A percentile compares a stretch with the other conserved stretches of the same genome.
Conservation (phyloP, 345 rosid genomes). For the Garcia nutans region DNA sequence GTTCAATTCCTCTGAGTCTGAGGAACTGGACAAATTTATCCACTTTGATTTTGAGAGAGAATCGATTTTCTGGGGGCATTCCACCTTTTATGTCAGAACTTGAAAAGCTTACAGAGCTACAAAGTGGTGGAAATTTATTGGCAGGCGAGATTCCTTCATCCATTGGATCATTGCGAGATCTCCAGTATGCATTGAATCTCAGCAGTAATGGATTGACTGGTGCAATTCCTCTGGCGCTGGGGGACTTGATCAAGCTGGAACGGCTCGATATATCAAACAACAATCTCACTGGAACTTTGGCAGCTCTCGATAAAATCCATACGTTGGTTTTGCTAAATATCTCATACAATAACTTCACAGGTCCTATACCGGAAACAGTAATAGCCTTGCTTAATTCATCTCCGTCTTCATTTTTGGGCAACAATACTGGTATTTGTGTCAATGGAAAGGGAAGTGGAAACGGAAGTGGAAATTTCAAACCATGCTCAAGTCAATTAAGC, state of each 20-base stretch:
- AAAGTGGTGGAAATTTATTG: slow-evolving; percentile 58
- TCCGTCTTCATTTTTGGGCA: slow-evolving; percentile 52
- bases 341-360: slow-evolving; percentile 61
- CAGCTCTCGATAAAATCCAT: slow-evolving; percentile 35
- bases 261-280: slow-evolving; percentile 62
- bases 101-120: slow-evolving; percentile 45
- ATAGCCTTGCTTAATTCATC: slow-evolving; percentile 34
- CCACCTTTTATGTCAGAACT: slow-evolving; percentile 55
- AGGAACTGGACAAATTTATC: slow-evolving; percentile 49
- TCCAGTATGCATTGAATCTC: slow-evolving; percentile 58
- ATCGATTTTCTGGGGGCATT: slow-evolving; percentile 64
- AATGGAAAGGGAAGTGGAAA: slow-evolving; percentile 19
- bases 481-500: slow-evolving; percentile 36
- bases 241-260: slow-evolving; percentile 41
- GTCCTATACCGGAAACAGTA: slow-evolving; percentile 57
- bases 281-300: slow-evolving; percentile 59
- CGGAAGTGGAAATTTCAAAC: slow-evolving; percentile 29
- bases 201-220: slow-evolving; percentile 60
- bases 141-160: slow-evolving; percentile 68
- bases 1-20: slow-evolving; percentile 50
- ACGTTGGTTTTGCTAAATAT: slow-evolving; percentile 49
- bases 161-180: slow-evolving; percentile 44
- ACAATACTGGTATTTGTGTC: slow-evolving; percentile 54
- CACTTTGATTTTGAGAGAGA: slow-evolving; percentile 52
- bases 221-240: slow-evolving; percentile 49